Percentiles rank a stretch among this genome's conserved stretches.
Conservation (phyloP, 305 asterid genomes). For the Fraxinus albicans region DNA sequence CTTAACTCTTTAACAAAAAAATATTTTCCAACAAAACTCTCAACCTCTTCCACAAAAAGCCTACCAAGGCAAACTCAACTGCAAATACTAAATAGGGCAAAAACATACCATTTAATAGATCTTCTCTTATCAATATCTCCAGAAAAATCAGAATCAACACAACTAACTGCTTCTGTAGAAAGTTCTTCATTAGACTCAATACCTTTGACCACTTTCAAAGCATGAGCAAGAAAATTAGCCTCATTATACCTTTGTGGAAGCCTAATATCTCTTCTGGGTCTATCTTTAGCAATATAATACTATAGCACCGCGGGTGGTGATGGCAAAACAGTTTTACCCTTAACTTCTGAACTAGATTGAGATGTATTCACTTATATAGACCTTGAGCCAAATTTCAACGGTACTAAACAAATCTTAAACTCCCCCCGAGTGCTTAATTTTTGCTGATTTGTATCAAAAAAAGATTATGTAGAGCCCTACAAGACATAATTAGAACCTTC, state of each 20-base stretch:
- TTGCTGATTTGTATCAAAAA: background rate
- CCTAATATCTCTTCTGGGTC: background rate
- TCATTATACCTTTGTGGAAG: background rate
- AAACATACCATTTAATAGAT: background rate
- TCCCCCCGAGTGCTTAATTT: background rate
- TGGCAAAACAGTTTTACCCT: background rate
- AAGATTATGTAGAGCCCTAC: background rate
- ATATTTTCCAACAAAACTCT: background rate
- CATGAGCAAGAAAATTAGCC: background rate
- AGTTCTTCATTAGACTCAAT: background rate
- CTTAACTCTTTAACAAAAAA: background rate
- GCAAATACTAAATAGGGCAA: background rate
- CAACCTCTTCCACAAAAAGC: background rate
- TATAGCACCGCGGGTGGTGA: background rate
- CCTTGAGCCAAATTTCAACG: background rate
- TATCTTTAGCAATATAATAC: background rate
- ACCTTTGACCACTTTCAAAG: background rate
- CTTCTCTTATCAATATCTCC: background rate
- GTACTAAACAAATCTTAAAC: background rate
- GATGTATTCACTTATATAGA: background rate
- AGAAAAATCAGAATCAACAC: background rate
- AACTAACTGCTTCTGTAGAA: background rate
- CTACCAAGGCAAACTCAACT: background rate
- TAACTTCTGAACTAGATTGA: background rate
- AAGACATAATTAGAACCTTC: background rate